Evolutionary conservation across 164 flowering plant species (phyloP).

Genomic region (Vitis labrusca): DNA sequence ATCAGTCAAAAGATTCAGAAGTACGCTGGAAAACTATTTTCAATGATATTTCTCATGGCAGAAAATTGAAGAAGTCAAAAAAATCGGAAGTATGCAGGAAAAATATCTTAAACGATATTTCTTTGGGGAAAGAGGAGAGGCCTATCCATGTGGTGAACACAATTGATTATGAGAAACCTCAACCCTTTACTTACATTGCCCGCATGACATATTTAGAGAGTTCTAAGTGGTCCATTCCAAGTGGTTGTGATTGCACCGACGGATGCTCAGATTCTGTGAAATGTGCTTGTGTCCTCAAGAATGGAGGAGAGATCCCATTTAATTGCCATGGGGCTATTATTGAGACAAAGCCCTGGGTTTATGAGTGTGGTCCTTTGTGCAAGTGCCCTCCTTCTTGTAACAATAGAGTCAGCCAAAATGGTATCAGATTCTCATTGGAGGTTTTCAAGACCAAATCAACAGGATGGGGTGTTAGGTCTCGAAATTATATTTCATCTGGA

Average conservation of each 20-base stretch:
- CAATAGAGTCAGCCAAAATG: conserved; percentile 59
- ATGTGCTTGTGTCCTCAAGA: conserved; percentile 40
- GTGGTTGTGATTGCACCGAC: conserved; percentile 13
- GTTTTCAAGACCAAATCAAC: conserved; percentile 64
- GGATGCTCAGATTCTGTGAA: conserved; percentile 25
- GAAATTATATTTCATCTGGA: conserved; percentile 78
- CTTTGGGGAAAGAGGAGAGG: conserved; percentile 18
- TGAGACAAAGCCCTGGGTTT: conserved; percentile 28
- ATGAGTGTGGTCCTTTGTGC: conserved; percentile 59
- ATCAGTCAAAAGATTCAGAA: background rate
- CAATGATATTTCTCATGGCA: conserved; percentile 11
- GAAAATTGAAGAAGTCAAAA: too few relatives aligned
- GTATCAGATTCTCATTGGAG: conserved; percentile 55
- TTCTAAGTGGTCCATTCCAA: too few relatives aligned
- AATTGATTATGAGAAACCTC: conserved; percentile 6
- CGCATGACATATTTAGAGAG: background rate
- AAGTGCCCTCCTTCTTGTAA: conserved; percentile 48
- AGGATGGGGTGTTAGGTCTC: conserved; percentile 84
- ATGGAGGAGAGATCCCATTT: conserved; percentile 44
- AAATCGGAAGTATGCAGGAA: too few relatives aligned
- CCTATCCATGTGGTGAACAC: conserved; percentile 8
- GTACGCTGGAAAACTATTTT: too few relatives aligned
- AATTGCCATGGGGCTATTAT: conserved; percentile 40
- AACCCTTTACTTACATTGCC: conserved; percentile 12
- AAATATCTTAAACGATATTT: too few relatives aligned